Percentiles rank a stretch among this genome's conserved stretches.
phyloP scores from a whole-genome alignment of 2,329 filamentous ascomycete genomes.

The Cryphonectria parasitica region DNA sequence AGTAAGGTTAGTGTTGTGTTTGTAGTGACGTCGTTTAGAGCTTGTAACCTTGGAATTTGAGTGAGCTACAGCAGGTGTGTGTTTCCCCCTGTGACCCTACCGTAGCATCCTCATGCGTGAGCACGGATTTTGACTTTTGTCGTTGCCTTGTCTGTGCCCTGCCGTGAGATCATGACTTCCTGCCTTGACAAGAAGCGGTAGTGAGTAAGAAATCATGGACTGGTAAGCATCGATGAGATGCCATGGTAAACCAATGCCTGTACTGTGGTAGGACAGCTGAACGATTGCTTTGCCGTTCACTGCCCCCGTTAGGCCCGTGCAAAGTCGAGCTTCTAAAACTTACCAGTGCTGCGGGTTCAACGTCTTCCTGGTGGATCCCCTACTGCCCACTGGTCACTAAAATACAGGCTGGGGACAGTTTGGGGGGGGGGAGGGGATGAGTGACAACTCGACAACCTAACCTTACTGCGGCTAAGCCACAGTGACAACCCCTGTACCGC shows the following conservation, averaged over 20 bases:
- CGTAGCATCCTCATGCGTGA: not conserved
- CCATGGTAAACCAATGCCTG: not conserved
- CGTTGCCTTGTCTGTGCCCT: not conserved
- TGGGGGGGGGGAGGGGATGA: not conserved
- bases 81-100: not conserved
- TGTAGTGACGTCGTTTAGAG: not conserved
- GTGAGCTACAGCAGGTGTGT: not conserved
- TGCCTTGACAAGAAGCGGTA: not conserved
- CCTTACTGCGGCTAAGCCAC: slow-evolving; percentile 26
- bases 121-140: not conserved
- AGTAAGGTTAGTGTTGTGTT: not conserved
- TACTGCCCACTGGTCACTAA: not conserved
- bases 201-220: too few species aligned
- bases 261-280: not conserved
- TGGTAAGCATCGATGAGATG: not conserved
- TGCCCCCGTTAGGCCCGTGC: not conserved
- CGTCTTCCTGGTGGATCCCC: not conserved
- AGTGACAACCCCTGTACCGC: slow-evolving; percentile 11
- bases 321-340: not conserved
- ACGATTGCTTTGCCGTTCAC: not conserved
- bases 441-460: slow-evolving; percentile 13
- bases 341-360: slow-evolving; percentile 10
- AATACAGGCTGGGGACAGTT: not conserved
- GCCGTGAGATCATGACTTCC: not conserved
- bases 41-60: slow-evolving; percentile 2